Base-by-base conservation (phyloP, 306 rosid species). In the Glycyrrhiza uralensis region DNA sequence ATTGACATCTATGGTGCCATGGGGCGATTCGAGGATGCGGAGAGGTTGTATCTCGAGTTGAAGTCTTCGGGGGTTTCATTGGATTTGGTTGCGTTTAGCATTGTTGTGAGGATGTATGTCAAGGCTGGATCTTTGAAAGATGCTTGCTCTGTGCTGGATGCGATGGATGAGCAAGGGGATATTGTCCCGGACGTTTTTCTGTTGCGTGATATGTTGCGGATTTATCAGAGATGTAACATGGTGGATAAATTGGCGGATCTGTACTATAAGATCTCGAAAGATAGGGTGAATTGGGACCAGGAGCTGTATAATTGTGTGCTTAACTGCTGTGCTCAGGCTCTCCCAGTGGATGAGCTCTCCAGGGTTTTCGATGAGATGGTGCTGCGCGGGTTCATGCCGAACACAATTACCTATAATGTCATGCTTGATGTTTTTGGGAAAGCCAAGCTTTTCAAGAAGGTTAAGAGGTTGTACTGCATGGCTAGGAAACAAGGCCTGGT, bases 361-460 rank as follows among this genome's bases (percentile, higher is more conserved):
- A 70, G 93, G 84, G 49, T 94, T 73, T 87, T 91, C 13, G 91
- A 91, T 14, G 93, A 89, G 83, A 94, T 94, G 97, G 78, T 94
- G 59, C 79, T 82, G 30, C 79, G 65, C 30, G 96, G 95, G 39
- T 89, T 91, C 67, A 55, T 68, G 0, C 90, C 97, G 10, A 87
- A 84, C 83, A 87, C 92, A 1, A 56, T 91, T 55, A 86, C 99
- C 29, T 69, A 84, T 62, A 94, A 94, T 78, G 90, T 86, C 76
- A 78, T 87, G 96, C 91, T 94, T 17, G 69, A 94, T 47, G 82
- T 87, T 14, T 87, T 85, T 15, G 96, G 99, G 60, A 91, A 89
- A 82, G 87, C 96, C 66, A 94, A 84, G 87, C 88, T 86, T 67
- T 90, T 94, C 83, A 77, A 63, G 52, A 94, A 89, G 84, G 97